Evolutionary conservation across 2,329 filamentous ascomycete species (phyloP).

Genomic region (Cladophialophora immunda): DNA sequence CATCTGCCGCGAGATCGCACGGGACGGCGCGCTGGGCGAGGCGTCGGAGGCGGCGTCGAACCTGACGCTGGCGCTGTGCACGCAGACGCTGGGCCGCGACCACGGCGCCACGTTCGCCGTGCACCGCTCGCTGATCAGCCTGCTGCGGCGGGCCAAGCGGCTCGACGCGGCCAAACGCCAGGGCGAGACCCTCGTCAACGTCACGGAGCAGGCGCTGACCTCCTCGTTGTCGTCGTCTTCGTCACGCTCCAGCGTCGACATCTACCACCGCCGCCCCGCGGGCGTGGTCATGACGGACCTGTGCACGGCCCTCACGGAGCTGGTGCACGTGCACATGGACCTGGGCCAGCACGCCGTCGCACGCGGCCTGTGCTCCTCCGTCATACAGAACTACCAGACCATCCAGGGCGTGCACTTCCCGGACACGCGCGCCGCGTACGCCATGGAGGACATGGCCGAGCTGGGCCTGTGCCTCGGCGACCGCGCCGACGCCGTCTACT

Average conservation of each 20-base stretch:
- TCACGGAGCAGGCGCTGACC: slow-evolving; percentile 14
- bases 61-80: slow-evolving; percentile 12
- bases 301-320: slow-evolving; percentile 18
- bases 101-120: slow-evolving; percentile 10
- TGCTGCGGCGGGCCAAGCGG: slow-evolving; percentile 16
- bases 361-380: slow-evolving; percentile 5
- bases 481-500: not conserved
- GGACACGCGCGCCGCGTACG: slow-evolving; percentile 20
- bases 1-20: slow-evolving; percentile 20
- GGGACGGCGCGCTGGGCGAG: slow-evolving; percentile 4
- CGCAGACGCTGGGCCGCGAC: not conserved
- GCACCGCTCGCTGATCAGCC: slow-evolving; percentile 20
- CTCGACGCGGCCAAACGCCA: slow-evolving; percentile 15
- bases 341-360: slow-evolving; percentile 6
- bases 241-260: not conserved
- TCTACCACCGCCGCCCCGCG: not conserved
- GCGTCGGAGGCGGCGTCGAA: slow-evolving; percentile 17
- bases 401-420: slow-evolving; percentile 17
- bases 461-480: slow-evolving; percentile 5
- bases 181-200: slow-evolving; percentile 4
- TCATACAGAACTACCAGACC: slow-evolving; percentile 5
- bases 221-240: slow-evolving; percentile 2
- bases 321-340: slow-evolving; percentile 22
- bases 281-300: slow-evolving; percentile 12
- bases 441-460: slow-evolving; percentile 27